A percentile compares a stretch with the other conserved stretches of the same genome.
Evolutionary conservation across 148 eudicot genomes (phyloP).

Genomic region (Beta vulgaris): DNA sequence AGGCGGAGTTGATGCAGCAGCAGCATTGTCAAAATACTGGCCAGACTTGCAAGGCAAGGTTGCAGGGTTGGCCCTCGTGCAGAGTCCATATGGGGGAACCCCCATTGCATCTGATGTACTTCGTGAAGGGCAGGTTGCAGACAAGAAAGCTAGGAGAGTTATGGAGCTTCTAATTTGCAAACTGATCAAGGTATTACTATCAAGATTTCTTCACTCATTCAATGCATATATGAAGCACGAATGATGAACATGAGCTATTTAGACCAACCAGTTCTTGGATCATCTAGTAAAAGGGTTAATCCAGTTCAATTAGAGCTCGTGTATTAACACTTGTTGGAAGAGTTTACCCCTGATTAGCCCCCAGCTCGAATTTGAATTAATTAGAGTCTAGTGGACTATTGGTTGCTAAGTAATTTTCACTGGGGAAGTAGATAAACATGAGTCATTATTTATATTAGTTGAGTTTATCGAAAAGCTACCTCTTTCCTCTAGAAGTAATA

Average conservation of each 20-base stretch:
- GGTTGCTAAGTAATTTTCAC: no score
- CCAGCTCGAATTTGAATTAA: no score
- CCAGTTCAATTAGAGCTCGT: no score
- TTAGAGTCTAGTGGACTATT: no score
- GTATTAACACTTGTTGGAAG: no score
- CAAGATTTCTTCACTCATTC: background rate
- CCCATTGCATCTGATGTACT: slow-evolving; percentile 88
- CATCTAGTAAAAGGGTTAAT: no score
- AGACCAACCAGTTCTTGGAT: no score
- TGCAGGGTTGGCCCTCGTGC: slow-evolving; percentile 83
- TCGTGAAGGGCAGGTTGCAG: slow-evolving; percentile 85
- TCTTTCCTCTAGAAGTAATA: no score
- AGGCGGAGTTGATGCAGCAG: slow-evolving; percentile 97
- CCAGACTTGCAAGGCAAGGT: slow-evolving; percentile 65
- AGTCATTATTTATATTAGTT: background rate
- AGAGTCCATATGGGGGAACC: slow-evolving; percentile 91
- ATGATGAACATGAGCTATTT: background rate
- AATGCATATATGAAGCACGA: background rate
- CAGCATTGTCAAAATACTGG: slow-evolving; percentile 81
- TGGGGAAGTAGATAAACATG: no score
- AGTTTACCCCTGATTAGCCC: no score
- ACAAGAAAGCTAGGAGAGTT: slow-evolving; percentile 68
- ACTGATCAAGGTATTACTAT: slow-evolving; percentile 56
- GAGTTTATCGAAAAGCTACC: background rate
- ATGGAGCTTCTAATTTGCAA: slow-evolving; percentile 78